Base-by-base conservation (phyloP, 768 basidiomycete genomes). In the Russula olivacea region DNA sequence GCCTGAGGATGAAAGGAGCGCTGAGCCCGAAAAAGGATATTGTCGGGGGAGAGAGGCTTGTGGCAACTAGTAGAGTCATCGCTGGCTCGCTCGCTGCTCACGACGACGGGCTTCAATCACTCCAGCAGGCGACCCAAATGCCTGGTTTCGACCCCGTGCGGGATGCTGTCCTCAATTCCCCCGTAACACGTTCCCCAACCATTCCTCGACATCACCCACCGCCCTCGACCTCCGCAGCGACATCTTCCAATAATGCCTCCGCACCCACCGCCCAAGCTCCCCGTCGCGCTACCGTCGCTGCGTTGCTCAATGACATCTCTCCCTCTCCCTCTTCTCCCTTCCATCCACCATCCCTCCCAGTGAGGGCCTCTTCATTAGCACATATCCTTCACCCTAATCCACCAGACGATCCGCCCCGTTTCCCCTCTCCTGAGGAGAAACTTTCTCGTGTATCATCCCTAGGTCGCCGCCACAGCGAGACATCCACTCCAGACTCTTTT, bases 101-200 rank as follows among this genome's bases (percentile, higher is more conserved):
- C 58, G 63, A 58, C 58, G 63, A 59, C 41, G 63, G 55, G 51
- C 52, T 11, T 32, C 14, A 54, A 40, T 32, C 52, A 53, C 30
- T 40, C 52, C 45, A 40, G 47, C 62, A 63, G 21, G 41, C 47
- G 15, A 59, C 52, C 38, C 52, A 59, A 21, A 86, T 86, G 86
- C 85, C 89, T 68, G 82, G 82, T 61, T 90, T 91, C 80, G 90
- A 91, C 80, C 89, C 90, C 70, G 89, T 92, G 65, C 83, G 90
- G 73, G 90, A 91, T 80, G 90, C 90, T 65, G 87, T 90, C 70
- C 82, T 88, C 69, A 89, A 89, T 75, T 88, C 87, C 48, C 89
- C 89, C 34, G 73, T 84, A 69, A 78, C 80, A 45, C 78, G 79
- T 67, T 71, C 79, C 54, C 75, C 75, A 69, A 61, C 77, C 65